Percentiles rank a stretch among this genome's conserved stretches.
These are phyloP conservation scores for Penicillium psychrofluorescens DNA, from an alignment of 495 filamentous ascomycete species.

Conservation along the genomic window DNA sequence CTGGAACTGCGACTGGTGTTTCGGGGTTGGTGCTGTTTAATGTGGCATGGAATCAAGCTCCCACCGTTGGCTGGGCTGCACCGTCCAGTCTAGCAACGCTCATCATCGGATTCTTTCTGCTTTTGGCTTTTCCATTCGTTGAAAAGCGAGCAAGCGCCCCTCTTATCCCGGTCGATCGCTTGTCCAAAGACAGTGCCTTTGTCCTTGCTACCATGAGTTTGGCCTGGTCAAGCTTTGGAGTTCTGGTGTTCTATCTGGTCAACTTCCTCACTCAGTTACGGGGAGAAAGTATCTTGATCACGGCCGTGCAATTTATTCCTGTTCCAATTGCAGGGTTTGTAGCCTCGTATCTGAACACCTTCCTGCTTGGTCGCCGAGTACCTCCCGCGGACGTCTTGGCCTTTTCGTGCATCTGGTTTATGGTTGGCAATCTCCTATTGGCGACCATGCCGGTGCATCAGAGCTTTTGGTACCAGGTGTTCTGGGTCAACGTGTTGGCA, in stretches of 20 bases:
- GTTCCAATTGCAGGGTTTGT: slow-evolving; percentile 37
- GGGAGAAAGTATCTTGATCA: slow-evolving; percentile 36
- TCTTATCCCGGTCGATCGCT: slow-evolving; percentile 44
- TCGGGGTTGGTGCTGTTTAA: slow-evolving; percentile 51
- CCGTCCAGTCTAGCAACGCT: slow-evolving; percentile 48
- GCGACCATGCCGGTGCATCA: slow-evolving; percentile 43
- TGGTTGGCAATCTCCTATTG: slow-evolving; percentile 33
- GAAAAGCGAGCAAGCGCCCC: slow-evolving; percentile 43
- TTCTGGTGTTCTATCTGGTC: slow-evolving; percentile 52
- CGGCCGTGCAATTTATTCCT: slow-evolving; percentile 39
- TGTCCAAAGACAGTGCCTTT: slow-evolving; percentile 43
- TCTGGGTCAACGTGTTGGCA: slow-evolving; percentile 48
- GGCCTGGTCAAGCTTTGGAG: slow-evolving; percentile 57
- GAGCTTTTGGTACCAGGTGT: slow-evolving; percentile 54
- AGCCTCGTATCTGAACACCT: slow-evolving; percentile 43
- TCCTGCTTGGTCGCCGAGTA: slow-evolving; percentile 27
- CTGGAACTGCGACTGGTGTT: slow-evolving; percentile 47
- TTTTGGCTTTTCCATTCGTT: slow-evolving; percentile 44
- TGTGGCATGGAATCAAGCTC: slow-evolving; percentile 55
- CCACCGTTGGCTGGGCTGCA: slow-evolving; percentile 48
- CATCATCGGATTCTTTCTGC: slow-evolving; percentile 43
- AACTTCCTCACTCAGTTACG: slow-evolving; percentile 46
- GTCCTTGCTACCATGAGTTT: slow-evolving; percentile 47
- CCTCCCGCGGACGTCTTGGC: slow-evolving; percentile 43
- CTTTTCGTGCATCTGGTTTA: slow-evolving; percentile 41